Evolutionary conservation across 1,139 yeast genomes (phyloP), one percentile per base, ranked within the genome.

Genomic region (Yamadazyma diddensiae): DNA sequence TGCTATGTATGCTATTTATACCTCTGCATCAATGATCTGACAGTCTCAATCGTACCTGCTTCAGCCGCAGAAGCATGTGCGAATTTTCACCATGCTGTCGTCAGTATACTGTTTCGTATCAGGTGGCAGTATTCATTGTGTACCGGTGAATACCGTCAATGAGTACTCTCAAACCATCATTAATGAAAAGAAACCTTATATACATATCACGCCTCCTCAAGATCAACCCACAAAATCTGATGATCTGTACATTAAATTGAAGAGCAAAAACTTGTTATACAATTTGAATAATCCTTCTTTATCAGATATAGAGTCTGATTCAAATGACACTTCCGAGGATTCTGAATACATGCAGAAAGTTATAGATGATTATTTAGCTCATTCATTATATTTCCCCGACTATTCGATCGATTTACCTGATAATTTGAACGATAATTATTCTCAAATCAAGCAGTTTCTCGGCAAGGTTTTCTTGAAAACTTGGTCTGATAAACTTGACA

Each of bases 101-200:
- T 59, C 71, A 8, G 60, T 68, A 4, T 64, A 65, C 46, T 67
- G 73, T 43, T 65, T 65, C 36, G 57, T 67, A 6, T 54, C 70
- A 4, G 52, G 59, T 21, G 65, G 68, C 15, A 50, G 53, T 27
- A 57, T 67, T 20, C 69, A 62, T 39, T 65, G 69, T 35, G 53
- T 65, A 2, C 73, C 71, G 2, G 56, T 62, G 26, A 46, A 55
- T 26, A 35, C 59, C 4, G 47, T 56, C 43, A 50, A 46, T 29
- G 48, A 41, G n/a, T 40, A 30, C 28, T 37, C 46, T 22, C 35
- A 15, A 15, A 15, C 28, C 20, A 24, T 23, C n/a, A 13, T n/a
- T 6, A 22, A 22, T 22, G 6, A 11, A 5, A 38, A 40, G 3
- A 42, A 39, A 14, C 36, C 35, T n/a, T 20, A 11, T 5, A 28